A percentile compares a stretch with the other conserved stretches of the same genome.
Conservation (phyloP, 225 moss, liverwort and hornwort species). For the Sphagnum tenellum region DNA sequence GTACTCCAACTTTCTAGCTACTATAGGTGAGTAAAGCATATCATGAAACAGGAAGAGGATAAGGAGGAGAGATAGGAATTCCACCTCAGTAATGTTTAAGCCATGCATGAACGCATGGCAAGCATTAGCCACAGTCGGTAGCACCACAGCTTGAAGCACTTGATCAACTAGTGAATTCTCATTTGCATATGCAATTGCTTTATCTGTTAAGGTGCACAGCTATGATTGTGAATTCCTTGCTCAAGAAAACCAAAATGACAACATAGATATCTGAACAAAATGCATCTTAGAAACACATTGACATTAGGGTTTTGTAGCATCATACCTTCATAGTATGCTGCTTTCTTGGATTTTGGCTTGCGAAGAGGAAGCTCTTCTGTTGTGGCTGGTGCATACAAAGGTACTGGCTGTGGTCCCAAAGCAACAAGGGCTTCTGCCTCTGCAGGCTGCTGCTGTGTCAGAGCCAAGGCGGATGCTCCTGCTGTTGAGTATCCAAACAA, state of each 20-base stretch:
- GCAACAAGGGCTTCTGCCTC: constrained; percentile 42
- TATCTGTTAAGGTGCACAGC: constrained; percentile 11
- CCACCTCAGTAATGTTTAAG: constrained; percentile 83
- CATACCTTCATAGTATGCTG: constrained; percentile 9
- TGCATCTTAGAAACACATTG: no score
- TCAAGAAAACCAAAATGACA: no score
- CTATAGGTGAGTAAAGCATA: no score
- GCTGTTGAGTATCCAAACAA: constrained; percentile 36
- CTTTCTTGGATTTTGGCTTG: constrained; percentile 16
- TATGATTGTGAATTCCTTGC: no score
- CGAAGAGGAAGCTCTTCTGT: constrained; percentile 11
- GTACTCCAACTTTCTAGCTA: no score
- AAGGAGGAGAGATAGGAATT: background rate
- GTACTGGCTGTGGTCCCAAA: constrained; percentile 12
- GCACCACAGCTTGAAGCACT: constrained; percentile 63
- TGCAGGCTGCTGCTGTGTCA: constrained; percentile 21
- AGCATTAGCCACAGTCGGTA: constrained; percentile 75
- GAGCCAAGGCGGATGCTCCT: constrained; percentile 19
- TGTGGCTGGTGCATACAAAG: constrained; percentile 17
- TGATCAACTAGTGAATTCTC: constrained; percentile 29
- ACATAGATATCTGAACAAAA: no score
- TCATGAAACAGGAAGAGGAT: no score
- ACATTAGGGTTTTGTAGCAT: background rate
- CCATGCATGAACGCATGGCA: constrained; percentile 92
- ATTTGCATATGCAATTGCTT: constrained; percentile 34